Conservation (phyloP, 176 grass and related monocot genomes). For the Elymus sibiricus region DNA sequence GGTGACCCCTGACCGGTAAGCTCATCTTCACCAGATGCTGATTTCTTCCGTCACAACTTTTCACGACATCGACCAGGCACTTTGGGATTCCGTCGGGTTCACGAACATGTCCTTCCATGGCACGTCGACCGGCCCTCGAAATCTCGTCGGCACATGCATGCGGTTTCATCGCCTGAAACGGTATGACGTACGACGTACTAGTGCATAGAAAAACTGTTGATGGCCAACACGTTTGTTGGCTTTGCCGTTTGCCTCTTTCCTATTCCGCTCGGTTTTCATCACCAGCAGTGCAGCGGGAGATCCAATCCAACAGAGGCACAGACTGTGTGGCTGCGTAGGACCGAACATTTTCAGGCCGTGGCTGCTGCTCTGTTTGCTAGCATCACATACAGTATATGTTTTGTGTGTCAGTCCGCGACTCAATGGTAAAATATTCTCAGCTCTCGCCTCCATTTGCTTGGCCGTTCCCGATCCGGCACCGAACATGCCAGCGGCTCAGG, state of each 20-base stretch:
- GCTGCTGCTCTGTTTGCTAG: neutral
- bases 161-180: neutral
- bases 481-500: neutral
- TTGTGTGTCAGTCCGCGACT: neutral
- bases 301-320: neutral
- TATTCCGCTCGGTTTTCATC: neutral
- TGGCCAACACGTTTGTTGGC: neutral
- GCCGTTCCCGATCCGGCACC: neutral
- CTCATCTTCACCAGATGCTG: neutral
- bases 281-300: neutral
- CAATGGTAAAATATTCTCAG: constrained; percentile 25
- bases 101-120: neutral
- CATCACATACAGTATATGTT: neutral
- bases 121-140: neutral
- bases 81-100: neutral
- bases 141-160: neutral
- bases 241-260: neutral
- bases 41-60: neutral
- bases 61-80: neutral
- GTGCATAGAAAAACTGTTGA: neutral
- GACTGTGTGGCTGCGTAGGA: neutral
- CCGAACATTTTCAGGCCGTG: neutral
- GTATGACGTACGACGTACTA: neutral
- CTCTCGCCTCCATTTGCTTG: too few relatives aligned
- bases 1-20: neutral